Conservation (phyloP, 164 flowering plant species). For the Berberis vulgaris region DNA sequence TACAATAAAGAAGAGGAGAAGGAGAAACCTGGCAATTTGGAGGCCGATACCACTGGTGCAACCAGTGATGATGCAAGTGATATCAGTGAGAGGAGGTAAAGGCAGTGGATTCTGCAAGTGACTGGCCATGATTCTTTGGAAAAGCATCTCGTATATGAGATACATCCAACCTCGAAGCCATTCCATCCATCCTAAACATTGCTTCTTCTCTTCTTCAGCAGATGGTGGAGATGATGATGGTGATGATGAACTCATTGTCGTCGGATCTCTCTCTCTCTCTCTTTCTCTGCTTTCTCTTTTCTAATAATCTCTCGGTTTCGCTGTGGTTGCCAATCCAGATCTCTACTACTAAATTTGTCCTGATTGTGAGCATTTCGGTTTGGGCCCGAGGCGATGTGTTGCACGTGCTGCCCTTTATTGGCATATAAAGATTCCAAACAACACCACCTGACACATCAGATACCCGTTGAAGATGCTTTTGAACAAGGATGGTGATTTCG, state of each 20-base stretch:
- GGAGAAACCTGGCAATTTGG: conserved; percentile 32
- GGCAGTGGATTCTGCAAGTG: conserved; percentile 41
- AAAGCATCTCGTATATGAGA: conserved; percentile 34
- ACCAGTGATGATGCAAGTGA: conserved; percentile 48
- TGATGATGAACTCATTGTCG: conserved; percentile 7
- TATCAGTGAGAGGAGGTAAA: conserved; percentile 37
- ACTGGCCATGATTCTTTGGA: conserved; percentile 40
- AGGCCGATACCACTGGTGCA: conserved; percentile 59
- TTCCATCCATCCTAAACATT: conserved; percentile 44
- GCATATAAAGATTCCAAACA: too few relatives aligned
- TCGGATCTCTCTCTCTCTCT: conserved; percentile 7
- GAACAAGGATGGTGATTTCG: too few relatives aligned
- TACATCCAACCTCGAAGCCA: conserved; percentile 49
- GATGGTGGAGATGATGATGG: background rate
- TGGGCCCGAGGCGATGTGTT: too few relatives aligned
- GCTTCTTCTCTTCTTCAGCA: conserved; percentile 2
- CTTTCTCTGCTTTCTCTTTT: background rate
- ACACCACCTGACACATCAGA: too few relatives aligned
- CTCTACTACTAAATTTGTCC: too few relatives aligned
- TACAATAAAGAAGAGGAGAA: background rate
- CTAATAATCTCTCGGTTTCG: too few relatives aligned
- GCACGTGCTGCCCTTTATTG: too few relatives aligned
- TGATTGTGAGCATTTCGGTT: too few relatives aligned
- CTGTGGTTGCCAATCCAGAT: too few relatives aligned
- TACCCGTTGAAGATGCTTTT: too few relatives aligned